Percentiles rank a stretch among this genome's conserved stretches.
These are phyloP conservation scores for Lippia alba DNA, from an alignment of 305 asterid genomes.

Conservation along the genomic window DNA sequence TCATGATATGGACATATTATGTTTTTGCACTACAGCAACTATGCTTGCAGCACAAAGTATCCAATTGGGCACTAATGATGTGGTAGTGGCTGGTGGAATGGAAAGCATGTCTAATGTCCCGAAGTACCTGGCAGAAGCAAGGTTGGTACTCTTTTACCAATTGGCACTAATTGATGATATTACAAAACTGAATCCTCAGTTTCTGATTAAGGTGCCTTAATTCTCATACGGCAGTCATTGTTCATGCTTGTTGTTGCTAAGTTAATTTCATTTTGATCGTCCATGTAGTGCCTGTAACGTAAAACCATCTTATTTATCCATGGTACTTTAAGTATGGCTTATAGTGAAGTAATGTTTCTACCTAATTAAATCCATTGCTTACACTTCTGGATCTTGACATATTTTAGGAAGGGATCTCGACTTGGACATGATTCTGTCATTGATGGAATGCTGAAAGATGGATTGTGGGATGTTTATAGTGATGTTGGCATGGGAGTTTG, in stretches of 20 bases:
- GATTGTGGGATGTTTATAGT: slow-evolving; percentile 80
- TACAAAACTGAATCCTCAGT: neutral
- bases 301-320: neutral
- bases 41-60: slow-evolving; percentile 84
- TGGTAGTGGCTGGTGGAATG: slow-evolving; percentile 89
- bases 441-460: slow-evolving; percentile 89
- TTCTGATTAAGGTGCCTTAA: neutral
- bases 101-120: slow-evolving; percentile 90
- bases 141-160: slow-evolving; percentile 43
- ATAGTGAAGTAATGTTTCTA: neutral
- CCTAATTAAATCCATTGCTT: neutral
- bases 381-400: slow-evolving; percentile 22
- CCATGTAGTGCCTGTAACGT: neutral
- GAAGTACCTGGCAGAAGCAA: slow-evolving; percentile 77
- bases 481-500: slow-evolving; percentile 86
- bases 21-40: slow-evolving; percentile 54
- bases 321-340: neutral
- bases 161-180: slow-evolving; percentile 12
- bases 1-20: neutral
- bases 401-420: slow-evolving; percentile 77
- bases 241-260: slow-evolving; percentile 9
- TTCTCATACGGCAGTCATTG: slow-evolving; percentile 13
- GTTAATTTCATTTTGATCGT: neutral
- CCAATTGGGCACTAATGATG: slow-evolving; percentile 75
- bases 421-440: slow-evolving; percentile 84